Evolutionary conservation across 1,284 basidiomycete genomes (phyloP).

Genomic region (Athelia psychrophila): DNA sequence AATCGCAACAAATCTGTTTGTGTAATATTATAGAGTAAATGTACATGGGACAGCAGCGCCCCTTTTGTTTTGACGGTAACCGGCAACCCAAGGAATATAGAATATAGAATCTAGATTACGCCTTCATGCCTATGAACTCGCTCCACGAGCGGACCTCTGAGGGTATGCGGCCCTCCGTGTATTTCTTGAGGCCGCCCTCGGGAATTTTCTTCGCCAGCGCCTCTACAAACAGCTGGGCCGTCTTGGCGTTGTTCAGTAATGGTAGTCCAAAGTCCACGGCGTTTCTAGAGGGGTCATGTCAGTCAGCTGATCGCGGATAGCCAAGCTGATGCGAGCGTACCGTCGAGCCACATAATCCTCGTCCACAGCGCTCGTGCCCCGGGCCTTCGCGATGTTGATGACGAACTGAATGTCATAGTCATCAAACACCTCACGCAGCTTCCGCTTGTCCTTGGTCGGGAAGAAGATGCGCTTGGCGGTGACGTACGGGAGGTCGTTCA

Average conservation of each 20-base stretch:
- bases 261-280: conserved; percentile 92
- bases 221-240: conserved; percentile 90
- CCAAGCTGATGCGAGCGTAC: conserved; percentile 36
- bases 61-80: not conserved
- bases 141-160: conserved; percentile 91
- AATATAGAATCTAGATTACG: conserved; percentile 29
- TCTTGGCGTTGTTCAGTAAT: conserved; percentile 88
- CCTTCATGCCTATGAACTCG: conserved; percentile 77
- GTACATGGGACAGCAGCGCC: not conserved
- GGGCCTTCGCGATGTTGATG: conserved; percentile 87
- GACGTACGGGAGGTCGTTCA: conserved; percentile 82
- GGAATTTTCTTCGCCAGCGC: conserved; percentile 88
- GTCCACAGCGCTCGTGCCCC: conserved; percentile 80
- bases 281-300: conserved; percentile 47
- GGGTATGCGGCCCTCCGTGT: conserved; percentile 90
- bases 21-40: not conserved
- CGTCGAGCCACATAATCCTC: conserved; percentile 96
- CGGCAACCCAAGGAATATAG: conserved; percentile 9
- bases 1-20: not conserved
- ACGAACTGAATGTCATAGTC: conserved; percentile 96
- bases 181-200: conserved; percentile 76
- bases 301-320: conserved; percentile 5
- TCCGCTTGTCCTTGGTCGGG: conserved; percentile 96
- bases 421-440: conserved; percentile 90
- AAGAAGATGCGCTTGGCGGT: conserved; percentile 90